These are phyloP conservation scores for Dacryopinax spathularia DNA, from an alignment of 768 basidiomycete genomes.

Conservation along the genomic window DNA sequence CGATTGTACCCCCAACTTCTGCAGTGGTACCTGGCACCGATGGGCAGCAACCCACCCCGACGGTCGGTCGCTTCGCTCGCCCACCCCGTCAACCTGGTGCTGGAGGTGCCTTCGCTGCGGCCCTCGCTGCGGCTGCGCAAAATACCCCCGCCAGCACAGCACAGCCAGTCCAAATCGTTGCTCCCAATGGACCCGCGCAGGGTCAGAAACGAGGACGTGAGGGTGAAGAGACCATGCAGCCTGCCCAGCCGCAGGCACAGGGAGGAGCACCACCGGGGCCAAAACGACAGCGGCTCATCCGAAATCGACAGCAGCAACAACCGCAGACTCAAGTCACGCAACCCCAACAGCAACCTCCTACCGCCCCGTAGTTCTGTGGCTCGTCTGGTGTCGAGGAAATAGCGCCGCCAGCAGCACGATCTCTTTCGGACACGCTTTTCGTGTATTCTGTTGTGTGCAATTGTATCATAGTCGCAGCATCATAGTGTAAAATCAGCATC, in stretches of 20 bases:
- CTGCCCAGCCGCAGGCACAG: not conserved
- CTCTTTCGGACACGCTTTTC: not conserved
- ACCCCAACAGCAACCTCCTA: not conserved
- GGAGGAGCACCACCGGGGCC: not conserved
- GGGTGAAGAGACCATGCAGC: not conserved
- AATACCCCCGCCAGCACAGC: not conserved
- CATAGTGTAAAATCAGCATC: not conserved
- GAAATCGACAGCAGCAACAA: not conserved
- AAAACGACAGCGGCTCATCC: not conserved
- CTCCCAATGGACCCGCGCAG: not conserved
- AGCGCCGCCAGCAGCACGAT: not conserved
- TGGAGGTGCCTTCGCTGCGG: not conserved
- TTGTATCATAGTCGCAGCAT: conserved; percentile 3
- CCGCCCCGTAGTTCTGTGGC: too few relatives aligned
- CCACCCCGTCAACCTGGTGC: not conserved
- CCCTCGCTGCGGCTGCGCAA: not conserved
- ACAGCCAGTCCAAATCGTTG: not conserved
- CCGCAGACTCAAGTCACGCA: not conserved
- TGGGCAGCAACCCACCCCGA: not conserved
- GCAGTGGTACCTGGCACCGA: not conserved
- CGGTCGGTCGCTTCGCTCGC: not conserved
- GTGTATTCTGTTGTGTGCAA: not conserved
- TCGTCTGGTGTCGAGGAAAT: not conserved
- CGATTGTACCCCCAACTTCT: not conserved
- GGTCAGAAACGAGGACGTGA: not conserved